A percentile compares a stretch with the other conserved stretches of the same genome.
These are phyloP conservation scores for Backusella australiensis DNA, from an alignment of 192 early-diverging fungal genomes.

Conservation along the genomic window DNA sequence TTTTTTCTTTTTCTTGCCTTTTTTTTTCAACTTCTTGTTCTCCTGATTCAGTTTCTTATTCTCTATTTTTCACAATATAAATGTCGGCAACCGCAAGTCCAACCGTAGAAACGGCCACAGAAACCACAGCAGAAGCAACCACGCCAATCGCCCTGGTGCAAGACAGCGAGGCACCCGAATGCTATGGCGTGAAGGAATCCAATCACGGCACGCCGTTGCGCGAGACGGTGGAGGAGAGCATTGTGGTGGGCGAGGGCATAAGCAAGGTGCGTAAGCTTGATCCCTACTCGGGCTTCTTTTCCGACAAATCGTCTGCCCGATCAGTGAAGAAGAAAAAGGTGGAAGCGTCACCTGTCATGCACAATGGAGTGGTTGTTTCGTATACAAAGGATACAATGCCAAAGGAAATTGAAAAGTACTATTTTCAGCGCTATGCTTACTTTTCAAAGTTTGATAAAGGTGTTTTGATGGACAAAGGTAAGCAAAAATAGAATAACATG, in stretches of 20 bases:
- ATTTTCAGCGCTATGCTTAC: conserved; percentile 74
- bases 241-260: background rate
- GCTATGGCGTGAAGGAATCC: background rate
- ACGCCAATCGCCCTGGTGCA: background rate
- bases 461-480: conserved; percentile 81
- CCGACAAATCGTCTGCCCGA: background rate
- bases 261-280: background rate
- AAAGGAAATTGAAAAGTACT: conserved; percentile 51
- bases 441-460: conserved; percentile 88
- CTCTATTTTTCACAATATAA: background rate
- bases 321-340: background rate
- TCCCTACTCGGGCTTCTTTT: conserved; percentile 4
- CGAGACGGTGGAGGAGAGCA: conserved; percentile 3
- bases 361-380: conserved; percentile 20
- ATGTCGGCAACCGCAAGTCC: background rate
- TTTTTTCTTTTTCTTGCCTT: background rate
- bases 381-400: conserved; percentile 35
- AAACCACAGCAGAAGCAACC: background rate
- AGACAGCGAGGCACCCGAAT: background rate
- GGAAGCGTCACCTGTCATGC: background rate
- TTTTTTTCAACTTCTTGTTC: too few relatives aligned
- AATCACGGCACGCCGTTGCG: background rate
- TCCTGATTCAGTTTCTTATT: too few relatives aligned
- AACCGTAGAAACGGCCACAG: background rate
- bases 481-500: background rate